These are phyloP conservation scores for Dictyostelium brefeldianum DNA, from an alignment of 78 protist species.

Conservation along the genomic window DNA sequence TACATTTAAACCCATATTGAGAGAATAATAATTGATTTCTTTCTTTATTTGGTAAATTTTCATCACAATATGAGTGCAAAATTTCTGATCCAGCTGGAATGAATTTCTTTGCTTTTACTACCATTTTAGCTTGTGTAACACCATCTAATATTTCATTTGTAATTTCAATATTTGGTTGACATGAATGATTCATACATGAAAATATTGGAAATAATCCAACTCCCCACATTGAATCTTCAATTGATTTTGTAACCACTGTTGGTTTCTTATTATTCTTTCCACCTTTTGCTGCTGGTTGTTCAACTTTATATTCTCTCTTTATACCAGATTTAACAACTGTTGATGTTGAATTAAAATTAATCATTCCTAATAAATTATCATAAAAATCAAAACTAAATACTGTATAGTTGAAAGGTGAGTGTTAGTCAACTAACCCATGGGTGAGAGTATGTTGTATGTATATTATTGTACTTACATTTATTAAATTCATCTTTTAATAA, in stretches of 20 bases:
- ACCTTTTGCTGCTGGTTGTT: neutral
- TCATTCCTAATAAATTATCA: slow-evolving; percentile 71
- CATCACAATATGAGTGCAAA: slow-evolving; percentile 47
- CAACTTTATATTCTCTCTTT: neutral
- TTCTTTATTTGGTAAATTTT: slow-evolving; percentile 33
- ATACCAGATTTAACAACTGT: slow-evolving; percentile 39
- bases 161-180: slow-evolving; percentile 65
- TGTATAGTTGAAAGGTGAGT: neutral
- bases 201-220: slow-evolving; percentile 68
- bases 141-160: slow-evolving; percentile 54
- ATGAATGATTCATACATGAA: slow-evolving; percentile 79
- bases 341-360: slow-evolving; percentile 57
- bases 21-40: slow-evolving; percentile 23
- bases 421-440: too few species aligned
- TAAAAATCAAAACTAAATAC: slow-evolving; percentile 64
- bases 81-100: slow-evolving; percentile 50
- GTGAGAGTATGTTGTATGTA: too few species aligned
- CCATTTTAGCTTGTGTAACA: slow-evolving; percentile 36
- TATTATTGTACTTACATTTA: slow-evolving; percentile 63
- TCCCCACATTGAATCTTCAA: slow-evolving; percentile 41
- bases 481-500: slow-evolving; percentile 43
- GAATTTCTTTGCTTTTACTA: slow-evolving; percentile 45
- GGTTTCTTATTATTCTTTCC: neutral
- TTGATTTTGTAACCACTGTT: neutral
- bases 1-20: slow-evolving; percentile 74